Evolutionary conservation across 139 green algal genomes (phyloP).

Genomic region (Monoraphidium neglectum): DNA sequence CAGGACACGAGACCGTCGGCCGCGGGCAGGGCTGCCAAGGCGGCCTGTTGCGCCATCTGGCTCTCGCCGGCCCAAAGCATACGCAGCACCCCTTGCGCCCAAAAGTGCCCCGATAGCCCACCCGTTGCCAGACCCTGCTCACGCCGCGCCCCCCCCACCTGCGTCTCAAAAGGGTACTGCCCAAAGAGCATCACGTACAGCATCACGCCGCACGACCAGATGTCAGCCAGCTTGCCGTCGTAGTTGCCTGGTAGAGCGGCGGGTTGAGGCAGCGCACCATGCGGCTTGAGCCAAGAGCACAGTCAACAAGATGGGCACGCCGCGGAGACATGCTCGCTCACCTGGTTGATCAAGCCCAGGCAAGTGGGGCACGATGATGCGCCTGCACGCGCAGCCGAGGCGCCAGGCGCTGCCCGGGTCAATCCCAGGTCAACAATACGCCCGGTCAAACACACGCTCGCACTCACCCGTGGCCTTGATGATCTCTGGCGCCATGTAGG

Average conservation of each 20-base stretch:
- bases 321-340: too few species aligned
- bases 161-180: conserved; percentile 93
- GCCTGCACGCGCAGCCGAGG: too few species aligned
- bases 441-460: too few species aligned
- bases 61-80: background rate
- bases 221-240: conserved; percentile 77
- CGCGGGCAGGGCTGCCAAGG: too few species aligned
- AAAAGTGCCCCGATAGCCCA: background rate
- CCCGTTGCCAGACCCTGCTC: conserved; percentile 17
- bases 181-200: conserved; percentile 97
- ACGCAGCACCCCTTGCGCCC: background rate
- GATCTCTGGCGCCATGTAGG: conserved; percentile 97
- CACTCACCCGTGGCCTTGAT: conserved; percentile 53
- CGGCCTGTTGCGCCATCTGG: background rate
- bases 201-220: conserved; percentile 91
- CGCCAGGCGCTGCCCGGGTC: too few species aligned
- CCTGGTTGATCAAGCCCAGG: too few species aligned
- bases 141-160: conserved; percentile 18
- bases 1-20: too few species aligned
- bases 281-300: too few species aligned
- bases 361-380: too few species aligned
- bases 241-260: too few species aligned
- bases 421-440: too few species aligned
- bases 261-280: background rate
- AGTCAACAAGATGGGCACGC: too few species aligned